Conservation (phyloP, 148 eudicot species). For the Cornus suecica region DNA sequence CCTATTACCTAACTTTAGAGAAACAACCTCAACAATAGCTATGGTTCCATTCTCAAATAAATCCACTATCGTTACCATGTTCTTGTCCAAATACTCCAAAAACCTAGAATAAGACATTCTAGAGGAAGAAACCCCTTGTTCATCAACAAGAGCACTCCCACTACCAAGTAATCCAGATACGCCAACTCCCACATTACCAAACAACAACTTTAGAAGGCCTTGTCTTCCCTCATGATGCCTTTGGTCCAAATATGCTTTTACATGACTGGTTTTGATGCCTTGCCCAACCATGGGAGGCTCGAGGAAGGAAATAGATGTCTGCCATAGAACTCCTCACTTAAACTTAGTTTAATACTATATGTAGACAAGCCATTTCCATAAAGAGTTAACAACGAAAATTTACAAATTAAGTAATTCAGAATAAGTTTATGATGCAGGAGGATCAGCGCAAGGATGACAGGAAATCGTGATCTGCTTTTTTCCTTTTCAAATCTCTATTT, state of each 20-base stretch:
- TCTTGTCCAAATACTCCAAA: constrained; percentile 93
- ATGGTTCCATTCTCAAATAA: constrained; percentile 95
- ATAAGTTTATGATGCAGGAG: too few relatives aligned
- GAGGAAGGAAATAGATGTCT: constrained; percentile 38
- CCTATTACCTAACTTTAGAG: constrained; percentile 93
- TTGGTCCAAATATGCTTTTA: constrained; percentile 58
- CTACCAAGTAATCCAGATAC: constrained; percentile 48
- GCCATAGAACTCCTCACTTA: constrained; percentile 43
- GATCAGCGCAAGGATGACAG: too few relatives aligned
- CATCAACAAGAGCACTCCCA: constrained; percentile 83
- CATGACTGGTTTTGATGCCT: constrained; percentile 38
- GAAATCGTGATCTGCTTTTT: too few relatives aligned
- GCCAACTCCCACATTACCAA: constrained; percentile 69
- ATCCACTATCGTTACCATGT: constrained; percentile 84
- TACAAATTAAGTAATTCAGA: too few relatives aligned
- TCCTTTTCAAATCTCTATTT: too few relatives aligned
- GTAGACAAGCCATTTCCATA: constrained; percentile 45
- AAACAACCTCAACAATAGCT: constrained; percentile 93
- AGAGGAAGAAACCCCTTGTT: constrained; percentile 92
- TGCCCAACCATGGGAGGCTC: constrained; percentile 31
- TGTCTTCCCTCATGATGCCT: constrained; percentile 60
- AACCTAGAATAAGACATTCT: constrained; percentile 98
- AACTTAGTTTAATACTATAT: constrained; percentile 24
- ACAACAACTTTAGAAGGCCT: constrained; percentile 72
- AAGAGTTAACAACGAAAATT: too few relatives aligned